Evolutionary conservation across 2,329 filamentous ascomycete genomes (phyloP).

Genomic region (Trichoderma hamatum): DNA sequence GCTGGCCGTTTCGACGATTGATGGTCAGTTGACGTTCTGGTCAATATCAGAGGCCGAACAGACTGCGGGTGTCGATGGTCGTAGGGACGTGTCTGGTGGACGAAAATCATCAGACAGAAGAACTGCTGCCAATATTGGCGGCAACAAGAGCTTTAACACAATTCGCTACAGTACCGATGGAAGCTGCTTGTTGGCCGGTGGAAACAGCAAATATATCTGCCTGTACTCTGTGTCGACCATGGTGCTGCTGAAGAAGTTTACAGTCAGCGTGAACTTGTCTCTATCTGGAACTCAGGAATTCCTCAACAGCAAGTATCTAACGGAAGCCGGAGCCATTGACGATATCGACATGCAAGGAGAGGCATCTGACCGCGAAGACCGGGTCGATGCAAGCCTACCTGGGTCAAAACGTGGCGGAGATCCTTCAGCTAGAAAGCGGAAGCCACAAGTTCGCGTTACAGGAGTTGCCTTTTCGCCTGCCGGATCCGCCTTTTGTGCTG

Average conservation of each 20-base stretch:
- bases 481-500: constrained; percentile 88
- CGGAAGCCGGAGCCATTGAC: constrained; percentile 81
- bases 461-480: constrained; percentile 86
- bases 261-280: constrained; percentile 93
- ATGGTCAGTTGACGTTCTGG: constrained; percentile 96
- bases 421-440: constrained; percentile 73
- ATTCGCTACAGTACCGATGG: constrained; percentile 93
- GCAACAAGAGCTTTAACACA: constrained; percentile 86
- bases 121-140: constrained; percentile 86
- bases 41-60: constrained; percentile 86
- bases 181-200: constrained; percentile 83
- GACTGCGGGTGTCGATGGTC: constrained; percentile 81
- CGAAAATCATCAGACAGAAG: constrained; percentile 85
- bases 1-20: constrained; percentile 86
- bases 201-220: constrained; percentile 98
- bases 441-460: constrained; percentile 82
- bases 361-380: constrained; percentile 84
- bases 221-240: constrained; percentile 93
- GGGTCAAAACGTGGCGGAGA: constrained; percentile 84
- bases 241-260: constrained; percentile 91
- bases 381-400: constrained; percentile 77
- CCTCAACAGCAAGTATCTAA: constrained; percentile 88
- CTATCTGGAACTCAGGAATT: constrained; percentile 96
- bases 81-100: constrained; percentile 89
- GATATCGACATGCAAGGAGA: constrained; percentile 89